Base-by-base conservation (phyloP, 2,329 filamentous ascomycete genomes). In the Apiospora koreana region DNA sequence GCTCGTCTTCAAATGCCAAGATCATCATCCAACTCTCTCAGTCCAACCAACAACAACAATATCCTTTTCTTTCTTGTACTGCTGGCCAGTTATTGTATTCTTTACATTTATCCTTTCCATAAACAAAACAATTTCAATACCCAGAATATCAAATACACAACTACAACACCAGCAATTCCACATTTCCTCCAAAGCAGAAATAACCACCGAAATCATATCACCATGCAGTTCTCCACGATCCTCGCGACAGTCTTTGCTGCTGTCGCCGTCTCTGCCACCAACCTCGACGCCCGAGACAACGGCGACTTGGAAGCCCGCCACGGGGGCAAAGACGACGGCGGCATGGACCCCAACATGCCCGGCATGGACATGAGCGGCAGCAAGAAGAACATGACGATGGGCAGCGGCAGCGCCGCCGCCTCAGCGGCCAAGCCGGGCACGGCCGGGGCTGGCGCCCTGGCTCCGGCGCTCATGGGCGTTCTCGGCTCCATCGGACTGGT, bases 351-450 rank as follows among this genome's bases (percentile, higher is more conserved):
- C 50, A 58, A 35, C 28, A 58, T 58, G 50, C 28, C 28, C 50
- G 50, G 50, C 50, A 58, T 58, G 50, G 50, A 58, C 28, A 58
- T 58, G 50, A 58, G 50, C 50, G 50, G 50, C 54, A n/a, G 54
- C 54, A 62, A n/a, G 18, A 38, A 35, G 18, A 62, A 62, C 54
- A 62, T 38, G 54, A 62, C 54, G 5, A 58, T 58, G 50, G 25
- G 50, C 54, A 8, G 54, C 8, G 31, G 54, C 2, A n/a, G 18
- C 7, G 21, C 28, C 54, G 4, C 28, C 31, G 54, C 28, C 50
- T 31, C 50, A 2, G 54, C 54, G 18, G 10, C 28, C 54, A 62
- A 62, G 18, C 12, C 48, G 9, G 41, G 12, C 46, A 28, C 9
- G 46, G 31, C 28, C 28, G 50, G 28, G 2, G 54, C 28, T 21